phyloP scores from a whole-genome alignment of 2,329 filamentous ascomycete genomes.

The Fusarium metavorans region DNA sequence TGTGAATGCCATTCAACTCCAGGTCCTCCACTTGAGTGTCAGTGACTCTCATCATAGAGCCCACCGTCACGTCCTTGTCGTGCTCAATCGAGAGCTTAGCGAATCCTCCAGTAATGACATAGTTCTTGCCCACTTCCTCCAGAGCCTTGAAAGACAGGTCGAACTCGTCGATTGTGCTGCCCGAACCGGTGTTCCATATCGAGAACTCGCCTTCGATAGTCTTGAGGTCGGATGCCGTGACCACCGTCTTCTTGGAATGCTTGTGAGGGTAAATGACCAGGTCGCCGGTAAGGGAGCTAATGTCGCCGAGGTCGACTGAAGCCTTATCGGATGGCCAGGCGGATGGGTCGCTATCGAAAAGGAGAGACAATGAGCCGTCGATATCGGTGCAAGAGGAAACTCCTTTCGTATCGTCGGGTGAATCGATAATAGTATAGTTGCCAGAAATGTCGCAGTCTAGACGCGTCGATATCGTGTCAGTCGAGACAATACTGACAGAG shows the following conservation, averaged over 20 bases:
- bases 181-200: conserved; percentile 39
- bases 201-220: conserved; percentile 39
- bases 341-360: conserved; percentile 40
- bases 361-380: conserved; percentile 44
- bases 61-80: conserved; percentile 29
- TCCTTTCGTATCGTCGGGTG: conserved; percentile 32
- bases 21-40: conserved; percentile 35
- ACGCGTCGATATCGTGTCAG: conserved; percentile 13
- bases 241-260: conserved; percentile 39
- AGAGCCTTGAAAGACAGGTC: conserved; percentile 36
- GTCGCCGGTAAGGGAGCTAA: conserved; percentile 37
- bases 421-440: conserved; percentile 44
- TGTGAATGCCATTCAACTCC: conserved; percentile 38
- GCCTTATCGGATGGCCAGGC: conserved; percentile 41
- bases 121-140: conserved; percentile 36
- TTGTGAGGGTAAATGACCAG: conserved; percentile 44
- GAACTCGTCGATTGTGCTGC: conserved; percentile 28
- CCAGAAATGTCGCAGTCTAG: conserved; percentile 43
- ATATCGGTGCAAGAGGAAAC: conserved; percentile 42
- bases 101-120: conserved; percentile 41
- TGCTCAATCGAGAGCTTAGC: conserved; percentile 37
- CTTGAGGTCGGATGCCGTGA: conserved; percentile 37
- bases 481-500: neutral
- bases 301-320: conserved; percentile 40
- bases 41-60: conserved; percentile 41